Percentiles rank a stretch among this genome's conserved stretches.
Conservation (phyloP, 1,139 yeast genomes). For the Candida sojae region DNA sequence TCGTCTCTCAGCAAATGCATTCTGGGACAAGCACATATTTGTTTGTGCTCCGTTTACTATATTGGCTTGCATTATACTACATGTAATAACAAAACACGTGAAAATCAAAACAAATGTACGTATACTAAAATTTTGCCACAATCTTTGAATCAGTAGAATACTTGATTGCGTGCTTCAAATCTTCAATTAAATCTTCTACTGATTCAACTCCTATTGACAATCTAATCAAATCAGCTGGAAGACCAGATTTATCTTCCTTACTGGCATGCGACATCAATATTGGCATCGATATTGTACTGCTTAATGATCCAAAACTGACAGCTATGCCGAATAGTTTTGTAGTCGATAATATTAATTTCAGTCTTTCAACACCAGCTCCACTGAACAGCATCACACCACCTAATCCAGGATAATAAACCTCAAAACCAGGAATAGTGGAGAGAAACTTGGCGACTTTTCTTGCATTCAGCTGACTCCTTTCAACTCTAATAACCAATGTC, state of each 20-base stretch:
- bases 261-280: slow-evolving; percentile 98
- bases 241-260: slow-evolving; percentile 82
- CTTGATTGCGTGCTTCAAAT: slow-evolving; percentile 64
- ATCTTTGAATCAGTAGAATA: too few species aligned
- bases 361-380: slow-evolving; percentile 62
- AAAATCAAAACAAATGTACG: too few species aligned
- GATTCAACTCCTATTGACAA: slow-evolving; percentile 87
- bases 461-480: slow-evolving; percentile 84
- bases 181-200: slow-evolving; percentile 65
- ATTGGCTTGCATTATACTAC: too few species aligned
- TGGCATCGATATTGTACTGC: slow-evolving; percentile 88
- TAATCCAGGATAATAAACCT: slow-evolving; percentile 85
- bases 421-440: slow-evolving; percentile 51
- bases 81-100: too few species aligned
- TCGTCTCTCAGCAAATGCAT: too few species aligned
- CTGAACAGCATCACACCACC: slow-evolving; percentile 43
- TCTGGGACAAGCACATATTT: too few species aligned
- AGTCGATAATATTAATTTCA: slow-evolving; percentile 74
- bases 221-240: slow-evolving; percentile 89
- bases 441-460: slow-evolving; percentile 73
- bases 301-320: slow-evolving; percentile 93
- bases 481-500: slow-evolving; percentile 81
- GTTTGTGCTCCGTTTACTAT: too few species aligned
- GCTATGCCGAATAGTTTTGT: slow-evolving; percentile 84
- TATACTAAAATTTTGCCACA: too few species aligned